Evolutionary conservation across 352 stramenopile species (phyloP).

Genomic region (Pythium rishiriense): DNA sequence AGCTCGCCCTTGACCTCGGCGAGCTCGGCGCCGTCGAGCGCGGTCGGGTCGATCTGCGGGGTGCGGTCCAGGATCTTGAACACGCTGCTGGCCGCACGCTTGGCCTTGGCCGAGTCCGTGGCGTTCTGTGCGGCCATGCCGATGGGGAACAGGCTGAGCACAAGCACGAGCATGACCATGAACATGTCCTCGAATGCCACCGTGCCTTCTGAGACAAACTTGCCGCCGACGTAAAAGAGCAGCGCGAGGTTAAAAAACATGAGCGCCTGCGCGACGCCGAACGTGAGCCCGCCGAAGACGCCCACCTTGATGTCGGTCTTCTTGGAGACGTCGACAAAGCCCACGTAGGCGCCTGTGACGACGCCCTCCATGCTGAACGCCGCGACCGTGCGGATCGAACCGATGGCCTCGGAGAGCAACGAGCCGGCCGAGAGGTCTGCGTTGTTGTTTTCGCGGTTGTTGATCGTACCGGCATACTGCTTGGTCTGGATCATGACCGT

Average conservation of each 20-base stretch:
- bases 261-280: constrained; percentile 57
- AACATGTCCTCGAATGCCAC: constrained; percentile 48
- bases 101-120: constrained; percentile 36
- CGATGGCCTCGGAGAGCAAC: constrained; percentile 34
- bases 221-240: constrained; percentile 58
- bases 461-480: constrained; percentile 8
- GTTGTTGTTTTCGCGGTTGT: constrained; percentile 31
- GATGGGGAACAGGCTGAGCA: constrained; percentile 36
- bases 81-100: constrained; percentile 31
- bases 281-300: constrained; percentile 41
- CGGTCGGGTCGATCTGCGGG: constrained; percentile 35
- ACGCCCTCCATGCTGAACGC: constrained; percentile 44
- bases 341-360: constrained; percentile 22
- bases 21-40: constrained; percentile 13
- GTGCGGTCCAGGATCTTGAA: constrained; percentile 52
- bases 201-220: constrained; percentile 37
- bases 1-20: constrained; percentile 30
- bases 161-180: constrained; percentile 41
- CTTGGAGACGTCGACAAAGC: constrained; percentile 28
- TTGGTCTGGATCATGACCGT: neutral
- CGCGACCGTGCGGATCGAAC: constrained; percentile 40
- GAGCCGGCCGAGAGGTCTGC: constrained; percentile 29
- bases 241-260: constrained; percentile 59
- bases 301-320: constrained; percentile 35
- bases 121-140: constrained; percentile 35